phyloP scores from a whole-genome alignment of 495 filamentous ascomycete genomes.

The Cercophora sp. region DNA sequence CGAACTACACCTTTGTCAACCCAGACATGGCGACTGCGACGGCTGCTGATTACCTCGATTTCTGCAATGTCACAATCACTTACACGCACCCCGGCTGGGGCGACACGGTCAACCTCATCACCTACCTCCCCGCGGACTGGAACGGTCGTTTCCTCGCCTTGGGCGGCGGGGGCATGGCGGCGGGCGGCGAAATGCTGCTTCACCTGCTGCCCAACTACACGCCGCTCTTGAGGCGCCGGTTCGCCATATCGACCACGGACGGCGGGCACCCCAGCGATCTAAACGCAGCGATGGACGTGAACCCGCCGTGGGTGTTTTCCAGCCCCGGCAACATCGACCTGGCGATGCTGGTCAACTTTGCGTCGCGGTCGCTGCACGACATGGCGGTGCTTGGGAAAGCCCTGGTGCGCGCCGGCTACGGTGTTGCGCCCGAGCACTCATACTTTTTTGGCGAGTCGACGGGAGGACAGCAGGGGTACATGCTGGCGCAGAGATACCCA shows the following conservation, averaged over 20 bases:
- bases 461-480: neutral
- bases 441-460: neutral
- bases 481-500: neutral
- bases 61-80: neutral
- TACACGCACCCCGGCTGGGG: constrained; percentile 1
- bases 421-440: neutral
- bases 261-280: constrained; percentile 2
- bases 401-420: neutral
- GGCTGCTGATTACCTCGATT: neutral
- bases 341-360: neutral
- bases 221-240: neutral
- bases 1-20: constrained; percentile 1
- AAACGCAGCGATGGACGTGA: neutral
- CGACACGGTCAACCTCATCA: neutral
- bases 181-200: neutral
- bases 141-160: neutral
- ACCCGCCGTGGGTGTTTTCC: too few relatives aligned
- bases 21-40: neutral
- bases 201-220: neutral
- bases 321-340: too few relatives aligned
- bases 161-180: neutral
- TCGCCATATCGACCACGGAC: constrained; percentile 1
- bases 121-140: neutral
- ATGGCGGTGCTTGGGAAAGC: neutral
- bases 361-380: neutral